These are phyloP conservation scores for Kodamaea plutei DNA, from an alignment of 1,139 yeast species.

Conservation along the genomic window DNA sequence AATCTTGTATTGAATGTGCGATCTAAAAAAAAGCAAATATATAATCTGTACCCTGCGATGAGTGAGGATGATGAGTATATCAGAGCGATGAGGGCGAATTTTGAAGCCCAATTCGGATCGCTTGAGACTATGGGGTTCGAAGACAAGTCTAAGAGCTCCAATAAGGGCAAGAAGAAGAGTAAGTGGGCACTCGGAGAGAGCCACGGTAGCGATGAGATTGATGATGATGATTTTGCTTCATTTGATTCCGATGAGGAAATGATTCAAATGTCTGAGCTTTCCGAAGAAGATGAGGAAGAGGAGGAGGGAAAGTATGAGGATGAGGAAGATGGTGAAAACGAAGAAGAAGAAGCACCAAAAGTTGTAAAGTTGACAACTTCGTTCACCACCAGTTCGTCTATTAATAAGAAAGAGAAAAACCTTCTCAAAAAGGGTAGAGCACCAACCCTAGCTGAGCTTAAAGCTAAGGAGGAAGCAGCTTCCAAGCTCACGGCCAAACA, in stretches of 20 bases:
- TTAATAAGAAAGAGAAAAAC: conserved; percentile 27
- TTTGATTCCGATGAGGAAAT: conserved; percentile 13
- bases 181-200: conserved; percentile 7
- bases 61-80: conserved; percentile 40
- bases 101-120: conserved; percentile 68
- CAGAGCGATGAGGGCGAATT: conserved; percentile 48
- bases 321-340: conserved; percentile 24
- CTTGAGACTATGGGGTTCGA: conserved; percentile 56
- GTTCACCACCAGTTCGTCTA: conserved; percentile 16
- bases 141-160: conserved; percentile 47
- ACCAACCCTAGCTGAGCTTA: conserved; percentile 36
- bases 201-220: conserved; percentile 15
- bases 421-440: conserved; percentile 39
- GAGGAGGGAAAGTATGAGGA: conserved; percentile 8
- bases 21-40: too few relatives aligned
- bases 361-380: conserved; percentile 31
- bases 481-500: conserved; percentile 27
- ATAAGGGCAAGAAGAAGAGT: too few relatives aligned
- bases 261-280: conserved; percentile 6
- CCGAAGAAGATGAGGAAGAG: conserved; percentile 10
- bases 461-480: conserved; percentile 20
- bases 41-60: too few relatives aligned
- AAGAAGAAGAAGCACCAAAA: conserved; percentile 22
- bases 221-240: conserved; percentile 18
- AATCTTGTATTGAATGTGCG: too few relatives aligned